phyloP scores from a whole-genome alignment of 495 filamentous ascomycete genomes.

The Hypoxylon subgilvum region DNA sequence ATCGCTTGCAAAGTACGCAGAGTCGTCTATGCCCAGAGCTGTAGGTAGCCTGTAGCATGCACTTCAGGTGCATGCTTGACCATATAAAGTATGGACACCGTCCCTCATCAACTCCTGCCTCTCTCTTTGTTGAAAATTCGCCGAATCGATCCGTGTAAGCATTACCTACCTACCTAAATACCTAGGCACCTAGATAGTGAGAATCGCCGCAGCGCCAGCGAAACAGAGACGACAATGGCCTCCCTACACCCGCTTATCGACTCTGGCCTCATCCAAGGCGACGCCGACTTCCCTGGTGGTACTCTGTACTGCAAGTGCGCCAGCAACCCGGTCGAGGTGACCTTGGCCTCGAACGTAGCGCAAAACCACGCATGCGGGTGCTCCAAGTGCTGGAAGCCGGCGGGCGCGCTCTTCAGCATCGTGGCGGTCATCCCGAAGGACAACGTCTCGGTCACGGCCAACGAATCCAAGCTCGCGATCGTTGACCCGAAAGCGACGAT shows the following conservation, averaged over 20 bases:
- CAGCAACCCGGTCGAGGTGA: constrained; percentile 56
- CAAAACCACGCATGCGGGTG: constrained; percentile 71
- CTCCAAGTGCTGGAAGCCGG: constrained; percentile 70
- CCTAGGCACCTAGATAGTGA: neutral
- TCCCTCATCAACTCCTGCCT: neutral
- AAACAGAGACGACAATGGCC: constrained; percentile 39
- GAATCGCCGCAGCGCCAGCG: neutral
- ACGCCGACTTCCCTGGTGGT: constrained; percentile 57
- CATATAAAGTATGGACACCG: neutral
- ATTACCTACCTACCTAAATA: too few species aligned
- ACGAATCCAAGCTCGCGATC: constrained; percentile 59
- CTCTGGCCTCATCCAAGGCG: constrained; percentile 57
- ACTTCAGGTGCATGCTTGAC: neutral
- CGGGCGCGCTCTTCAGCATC: constrained; percentile 63
- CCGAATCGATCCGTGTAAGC: neutral
- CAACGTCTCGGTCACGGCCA: constrained; percentile 55
- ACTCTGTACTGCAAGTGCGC: constrained; percentile 61
- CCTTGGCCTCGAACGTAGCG: constrained; percentile 58
- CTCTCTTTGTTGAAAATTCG: neutral
- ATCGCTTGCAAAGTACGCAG: neutral
- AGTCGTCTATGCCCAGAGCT: neutral
- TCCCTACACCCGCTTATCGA: constrained; percentile 66
- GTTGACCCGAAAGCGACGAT: constrained; percentile 60
- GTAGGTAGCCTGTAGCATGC: neutral
- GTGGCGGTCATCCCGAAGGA: constrained; percentile 60